Percentiles rank a stretch among this genome's conserved stretches.
Conservation (phyloP, 108 stramenopile species). For the Aurantiochytrium sp. region DNA sequence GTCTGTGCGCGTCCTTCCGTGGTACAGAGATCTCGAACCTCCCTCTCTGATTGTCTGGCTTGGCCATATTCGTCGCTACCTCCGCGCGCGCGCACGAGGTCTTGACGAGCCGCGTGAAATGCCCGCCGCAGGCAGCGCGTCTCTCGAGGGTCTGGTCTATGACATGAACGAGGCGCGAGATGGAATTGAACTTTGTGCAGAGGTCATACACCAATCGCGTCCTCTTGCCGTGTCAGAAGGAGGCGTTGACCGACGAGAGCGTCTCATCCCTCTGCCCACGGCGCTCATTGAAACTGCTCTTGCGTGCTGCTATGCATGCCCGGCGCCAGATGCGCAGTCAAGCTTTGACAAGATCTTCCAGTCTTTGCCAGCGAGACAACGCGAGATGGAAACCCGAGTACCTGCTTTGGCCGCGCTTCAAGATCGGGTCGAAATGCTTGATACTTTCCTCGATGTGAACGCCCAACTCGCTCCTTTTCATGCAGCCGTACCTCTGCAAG, state of each 20-base stretch:
- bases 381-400: not conserved
- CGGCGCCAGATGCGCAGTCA: not conserved
- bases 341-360: not conserved
- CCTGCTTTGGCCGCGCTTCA: not conserved
- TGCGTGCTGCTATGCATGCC: not conserved
- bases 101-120: not conserved
- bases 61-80: not conserved
- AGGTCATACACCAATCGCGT: not conserved
- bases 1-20: not conserved
- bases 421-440: not conserved
- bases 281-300: not conserved
- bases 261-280: not conserved
- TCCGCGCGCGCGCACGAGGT: not conserved
- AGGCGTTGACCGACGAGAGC: not conserved
- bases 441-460: not conserved
- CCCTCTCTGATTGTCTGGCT: not conserved
- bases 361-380: not conserved
- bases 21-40: not conserved
- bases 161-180: not conserved
- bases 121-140: not conserved
- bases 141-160: not conserved
- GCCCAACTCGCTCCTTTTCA: not conserved
- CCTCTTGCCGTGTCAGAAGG: not conserved
- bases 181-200: not conserved
- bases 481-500: not conserved